Percentiles rank a stretch among this genome's conserved stretches.
Conservation (phyloP, 2,329 filamentous ascomycete species). For the Chaetothyriales sp. region DNA sequence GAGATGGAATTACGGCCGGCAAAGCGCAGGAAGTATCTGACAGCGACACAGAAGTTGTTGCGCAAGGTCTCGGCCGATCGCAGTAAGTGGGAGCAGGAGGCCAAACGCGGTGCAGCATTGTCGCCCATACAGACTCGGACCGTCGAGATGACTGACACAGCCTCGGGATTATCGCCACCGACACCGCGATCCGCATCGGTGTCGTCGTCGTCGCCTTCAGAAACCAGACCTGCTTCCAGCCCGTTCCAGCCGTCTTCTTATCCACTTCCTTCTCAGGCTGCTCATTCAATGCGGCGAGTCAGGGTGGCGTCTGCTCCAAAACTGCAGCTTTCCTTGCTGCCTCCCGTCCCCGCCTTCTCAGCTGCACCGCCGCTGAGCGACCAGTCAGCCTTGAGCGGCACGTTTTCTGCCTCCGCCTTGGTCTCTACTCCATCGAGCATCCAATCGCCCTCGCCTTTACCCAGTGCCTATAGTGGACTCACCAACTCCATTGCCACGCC, state of each 20-base stretch:
- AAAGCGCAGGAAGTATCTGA: constrained; percentile 22
- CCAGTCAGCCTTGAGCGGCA: constrained; percentile 18
- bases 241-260: constrained; percentile 7
- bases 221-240: constrained; percentile 1
- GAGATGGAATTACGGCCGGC: constrained; percentile 19
- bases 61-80: constrained; percentile 29
- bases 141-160: constrained; percentile 34
- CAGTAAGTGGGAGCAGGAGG: constrained; percentile 21
- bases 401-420: constrained; percentile 14
- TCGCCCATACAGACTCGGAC: constrained; percentile 19
- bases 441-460: constrained; percentile 20
- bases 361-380: constrained; percentile 13
- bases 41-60: constrained; percentile 29
- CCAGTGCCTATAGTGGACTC: constrained; percentile 8
- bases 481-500: constrained; percentile 24
- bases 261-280: constrained; percentile 17
- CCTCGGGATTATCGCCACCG: constrained; percentile 16
- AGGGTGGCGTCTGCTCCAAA: constrained; percentile 19
- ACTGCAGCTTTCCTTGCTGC: constrained; percentile 24
- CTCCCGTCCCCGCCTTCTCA: constrained; percentile 15
- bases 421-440: constrained; percentile 20
- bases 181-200: constrained; percentile 1
- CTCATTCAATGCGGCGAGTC: constrained; percentile 12
- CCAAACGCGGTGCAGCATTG: constrained; percentile 8
- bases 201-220: constrained; percentile 5